Conservation (phyloP, 306 rosid genomes). For the Mimosa bimucronata region DNA sequence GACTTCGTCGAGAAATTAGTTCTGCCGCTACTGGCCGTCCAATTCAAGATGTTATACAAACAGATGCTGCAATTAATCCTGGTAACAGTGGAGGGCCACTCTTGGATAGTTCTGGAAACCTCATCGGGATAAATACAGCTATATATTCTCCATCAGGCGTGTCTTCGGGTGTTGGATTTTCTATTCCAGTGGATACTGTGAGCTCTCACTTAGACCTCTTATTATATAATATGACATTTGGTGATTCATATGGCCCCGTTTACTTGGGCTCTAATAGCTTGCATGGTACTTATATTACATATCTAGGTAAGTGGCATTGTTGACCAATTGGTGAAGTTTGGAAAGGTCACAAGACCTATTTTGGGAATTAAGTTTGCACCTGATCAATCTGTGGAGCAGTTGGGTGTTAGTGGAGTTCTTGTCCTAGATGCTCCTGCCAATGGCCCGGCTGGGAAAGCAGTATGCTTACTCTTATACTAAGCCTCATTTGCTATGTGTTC, state of each 20-base stretch:
- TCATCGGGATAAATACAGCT: conserved; percentile 95
- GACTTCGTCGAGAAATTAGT: conserved; percentile 97
- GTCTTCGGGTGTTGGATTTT: conserved; percentile 97
- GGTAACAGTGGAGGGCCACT: conserved; percentile 99
- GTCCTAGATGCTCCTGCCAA: conserved; percentile 88
- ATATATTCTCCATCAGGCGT: conserved; percentile 98
- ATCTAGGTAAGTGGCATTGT: conserved; percentile 91
- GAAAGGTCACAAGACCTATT: conserved; percentile 98
- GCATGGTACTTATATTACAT: conserved; percentile 22
- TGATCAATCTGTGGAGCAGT: conserved; percentile 96
- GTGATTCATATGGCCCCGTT: conserved; percentile 17
- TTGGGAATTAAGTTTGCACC: conserved; percentile 99
- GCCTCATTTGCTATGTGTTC: conserved; percentile 6
- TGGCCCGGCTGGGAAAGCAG: conserved; percentile 99
- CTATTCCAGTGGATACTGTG: conserved; percentile 97
- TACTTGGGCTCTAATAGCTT: neutral
- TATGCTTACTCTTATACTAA: conserved; percentile 37
- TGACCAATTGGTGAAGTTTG: conserved; percentile 90
- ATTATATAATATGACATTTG: neutral
- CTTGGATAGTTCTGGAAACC: conserved; percentile 93
- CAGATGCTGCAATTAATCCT: conserved; percentile 99
- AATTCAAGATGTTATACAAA: conserved; percentile 98
- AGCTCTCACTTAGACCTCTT: conserved; percentile 42
- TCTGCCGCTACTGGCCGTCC: conserved; percentile 99
- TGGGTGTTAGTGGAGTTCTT: conserved; percentile 96